Evolutionary conservation across 106 monocot species (phyloP), one percentile per base, ranked within the genome.

Genomic region (Iris macrosiphon): DNA sequence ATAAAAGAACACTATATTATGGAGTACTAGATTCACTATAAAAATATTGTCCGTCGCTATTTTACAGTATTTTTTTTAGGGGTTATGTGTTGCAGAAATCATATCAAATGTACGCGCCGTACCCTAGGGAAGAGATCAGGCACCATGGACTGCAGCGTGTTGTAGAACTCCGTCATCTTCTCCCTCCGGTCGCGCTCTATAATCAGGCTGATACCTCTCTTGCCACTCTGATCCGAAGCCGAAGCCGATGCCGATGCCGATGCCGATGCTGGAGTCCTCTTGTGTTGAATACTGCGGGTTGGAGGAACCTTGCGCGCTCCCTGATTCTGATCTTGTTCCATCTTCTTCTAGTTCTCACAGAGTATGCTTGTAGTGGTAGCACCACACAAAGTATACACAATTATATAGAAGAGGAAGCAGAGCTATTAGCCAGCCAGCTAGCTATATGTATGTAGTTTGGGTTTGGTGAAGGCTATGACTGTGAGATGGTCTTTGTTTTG

Each of bases 81-180:
- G n/a, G n/a, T n/a, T n/a, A n/a, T n/a, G n/a, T n/a, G n/a, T n/a
- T n/a, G n/a, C n/a, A n/a, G n/a, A n/a, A n/a, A n/a, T n/a, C n/a
- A n/a, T n/a, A n/a, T n/a, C n/a, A n/a, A n/a, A n/a, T n/a, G n/a
- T n/a, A n/a, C n/a, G n/a, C n/a, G n/a, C n/a, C n/a, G n/a, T n/a
- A 78, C 78, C 71, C 62, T 79, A 7, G 74, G 79, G 54, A 75
- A 68, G 24, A 84, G 75, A 63, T 62, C 72, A 20, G 84, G 84
- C 27, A 84, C 79, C 31, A 75, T 61, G 1, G 79, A 68, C 42
- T 79, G 78, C 11, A 84, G 43, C 22, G 35, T 24, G 13, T 62
- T 53, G 42, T 67, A 84, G 51, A 51, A 49, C 24, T 79, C 75
- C 7, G 57, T 44, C 67, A 78, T 78, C 42, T 75, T 79, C 66